A percentile compares a stretch with the other conserved stretches of the same genome.
These are phyloP conservation scores for Avena eriantha DNA, from an alignment of 176 grass and related monocot species.

Conservation along the genomic window DNA sequence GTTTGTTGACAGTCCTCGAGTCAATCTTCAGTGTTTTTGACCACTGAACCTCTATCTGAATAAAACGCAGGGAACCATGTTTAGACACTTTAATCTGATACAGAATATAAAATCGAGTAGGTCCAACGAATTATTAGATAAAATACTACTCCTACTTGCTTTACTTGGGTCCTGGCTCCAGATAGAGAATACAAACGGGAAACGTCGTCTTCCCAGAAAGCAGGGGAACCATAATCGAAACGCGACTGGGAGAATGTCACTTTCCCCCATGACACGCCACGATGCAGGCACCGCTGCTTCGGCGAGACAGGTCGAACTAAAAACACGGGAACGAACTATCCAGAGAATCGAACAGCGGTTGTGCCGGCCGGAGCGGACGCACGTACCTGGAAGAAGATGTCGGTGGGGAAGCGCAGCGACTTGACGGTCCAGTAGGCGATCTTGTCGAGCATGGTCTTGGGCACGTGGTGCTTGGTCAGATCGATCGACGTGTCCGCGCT, in stretches of 20 bases:
- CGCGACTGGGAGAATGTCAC: background rate
- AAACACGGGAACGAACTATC: conserved; percentile 9
- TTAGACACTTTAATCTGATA: background rate
- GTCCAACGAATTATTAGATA: background rate
- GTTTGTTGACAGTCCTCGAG: background rate
- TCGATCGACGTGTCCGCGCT: conserved; percentile 68
- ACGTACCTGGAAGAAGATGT: conserved; percentile 79
- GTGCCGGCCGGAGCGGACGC: background rate
- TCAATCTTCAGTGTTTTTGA: background rate
- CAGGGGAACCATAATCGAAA: background rate
- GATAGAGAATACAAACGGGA: background rate
- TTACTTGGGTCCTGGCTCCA: background rate
- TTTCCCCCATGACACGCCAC: conserved; percentile 17
- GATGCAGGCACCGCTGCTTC: background rate
- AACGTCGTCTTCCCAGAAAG: conserved; percentile 16
- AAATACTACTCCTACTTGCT: background rate
- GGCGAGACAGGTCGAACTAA: background rate
- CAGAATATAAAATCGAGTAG: background rate
- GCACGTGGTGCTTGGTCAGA: conserved; percentile 68
- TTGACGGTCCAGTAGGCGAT: conserved; percentile 78
- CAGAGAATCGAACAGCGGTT: background rate
- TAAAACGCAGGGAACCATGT: background rate
- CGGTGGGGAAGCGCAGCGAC: conserved; percentile 69
- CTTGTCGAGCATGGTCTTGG: conserved; percentile 69
- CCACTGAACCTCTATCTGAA: background rate